Evolutionary conservation across 2,329 filamentous ascomycete genomes (phyloP).

Genomic region (Colletotrichum neosansevieriae): DNA sequence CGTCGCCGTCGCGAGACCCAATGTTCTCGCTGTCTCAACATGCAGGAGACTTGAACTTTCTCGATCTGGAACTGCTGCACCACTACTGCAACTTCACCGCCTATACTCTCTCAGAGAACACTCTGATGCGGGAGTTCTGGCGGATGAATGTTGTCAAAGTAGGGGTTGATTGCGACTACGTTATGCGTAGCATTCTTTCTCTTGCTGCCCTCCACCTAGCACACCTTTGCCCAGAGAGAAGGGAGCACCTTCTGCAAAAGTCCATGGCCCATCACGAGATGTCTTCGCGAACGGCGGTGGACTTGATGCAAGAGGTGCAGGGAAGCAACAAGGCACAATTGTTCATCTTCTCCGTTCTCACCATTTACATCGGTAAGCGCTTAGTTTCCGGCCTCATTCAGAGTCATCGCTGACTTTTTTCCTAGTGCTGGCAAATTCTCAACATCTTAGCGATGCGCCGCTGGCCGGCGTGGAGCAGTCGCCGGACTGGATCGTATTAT

Average conservation of each 20-base stretch:
- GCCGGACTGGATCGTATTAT: conserved; percentile 43
- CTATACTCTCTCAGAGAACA: conserved; percentile 58
- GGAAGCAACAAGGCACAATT: conserved; percentile 36
- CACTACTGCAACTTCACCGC: conserved; percentile 64
- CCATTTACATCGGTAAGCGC: conserved; percentile 38
- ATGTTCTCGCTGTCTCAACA: conserved; percentile 34
- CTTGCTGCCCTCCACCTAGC: conserved; percentile 63
- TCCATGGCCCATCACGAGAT: conserved; percentile 46
- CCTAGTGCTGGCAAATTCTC: conserved; percentile 36
- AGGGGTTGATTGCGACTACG: conserved; percentile 59
- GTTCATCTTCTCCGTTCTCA: conserved; percentile 40
- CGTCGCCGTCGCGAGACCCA: conserved; percentile 16
- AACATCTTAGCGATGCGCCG: conserved; percentile 29
- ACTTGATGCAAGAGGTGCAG: conserved; percentile 42
- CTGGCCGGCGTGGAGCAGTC: conserved; percentile 24
- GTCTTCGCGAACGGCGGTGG: conserved; percentile 46
- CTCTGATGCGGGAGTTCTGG: conserved; percentile 58
- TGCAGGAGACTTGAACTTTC: conserved; percentile 49
- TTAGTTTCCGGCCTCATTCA: no score
- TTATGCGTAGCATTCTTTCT: conserved; percentile 62
- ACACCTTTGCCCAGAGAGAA: conserved; percentile 43
- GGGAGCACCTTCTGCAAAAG: conserved; percentile 31
- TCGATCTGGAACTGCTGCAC: conserved; percentile 65
- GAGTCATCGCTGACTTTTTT: neutral
- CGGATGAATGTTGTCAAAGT: conserved; percentile 60